Base-by-base conservation (phyloP, 495 filamentous ascomycete species). In the Daldinia childiae region DNA sequence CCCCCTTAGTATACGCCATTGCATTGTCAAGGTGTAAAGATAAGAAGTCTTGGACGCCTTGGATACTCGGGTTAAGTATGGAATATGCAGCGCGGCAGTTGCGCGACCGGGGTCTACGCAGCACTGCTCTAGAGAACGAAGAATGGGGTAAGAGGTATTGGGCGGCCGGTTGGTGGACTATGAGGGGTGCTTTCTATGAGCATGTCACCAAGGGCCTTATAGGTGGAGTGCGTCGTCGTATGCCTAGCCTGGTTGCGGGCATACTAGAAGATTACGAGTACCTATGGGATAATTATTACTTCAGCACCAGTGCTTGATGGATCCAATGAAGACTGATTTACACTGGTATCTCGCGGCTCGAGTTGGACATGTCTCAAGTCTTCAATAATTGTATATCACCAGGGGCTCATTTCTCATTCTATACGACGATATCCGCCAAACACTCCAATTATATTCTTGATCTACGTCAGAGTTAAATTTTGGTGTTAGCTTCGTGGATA, bases 201-300 rank as follows among this genome's bases (percentile, higher is more conserved):
- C 92, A 95, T 75, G 83, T 97, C 58, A 97, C 93, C 34, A 94
- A 93, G 89, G 91, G 83, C 6, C 87, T 90, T 80, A 89, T 92
- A 3, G 79, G 76, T 27, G 92, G 88, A 73, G 87, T 98, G 73
- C 90, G 89, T 71, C 85, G 86, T 48, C 90, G 91, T 52, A 81
- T 97, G 76, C 86, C 96, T 58, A 90, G 91, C 72, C 81, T 98
- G 71, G 82, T 98, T 15, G 89, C 87, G 1, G 93, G 90, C 58
- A 87, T 99, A 24, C 74, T 98, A 62, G 94, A 97, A 77, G 96
- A 99, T 76, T 98, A 98, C 74, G 92, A 96, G 77, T 98, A 95
- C 76, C 84, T 99, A 15, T 99, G 95, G 95, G 95, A 98, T 81
- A 92, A 97, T 58, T 98, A 97, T 76, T 95, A 99, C 80, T 98